These are phyloP conservation scores for Beauveria rudraprayagi DNA, from an alignment of 2,329 filamentous ascomycete genomes.

Conservation along the genomic window DNA sequence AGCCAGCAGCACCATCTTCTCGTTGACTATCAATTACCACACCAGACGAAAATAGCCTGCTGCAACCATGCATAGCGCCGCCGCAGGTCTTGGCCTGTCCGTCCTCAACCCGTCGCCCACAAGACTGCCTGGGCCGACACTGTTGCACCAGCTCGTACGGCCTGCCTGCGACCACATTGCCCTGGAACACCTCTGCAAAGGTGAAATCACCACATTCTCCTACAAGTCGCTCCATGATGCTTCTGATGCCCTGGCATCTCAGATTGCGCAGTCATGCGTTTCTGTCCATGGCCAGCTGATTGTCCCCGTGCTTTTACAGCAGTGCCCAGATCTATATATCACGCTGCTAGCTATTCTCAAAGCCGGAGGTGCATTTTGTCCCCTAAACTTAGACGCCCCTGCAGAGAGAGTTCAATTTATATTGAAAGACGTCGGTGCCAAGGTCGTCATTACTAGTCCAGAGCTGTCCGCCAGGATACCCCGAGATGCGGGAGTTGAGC, in stretches of 20 bases:
- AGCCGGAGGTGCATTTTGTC: conserved; percentile 78
- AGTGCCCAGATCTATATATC: conserved; percentile 71
- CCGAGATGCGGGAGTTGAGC: conserved; percentile 19
- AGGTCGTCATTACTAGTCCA: conserved; percentile 56
- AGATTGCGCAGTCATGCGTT: conserved; percentile 27
- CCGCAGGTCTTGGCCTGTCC: conserved; percentile 24
- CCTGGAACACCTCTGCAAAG: conserved; percentile 25
- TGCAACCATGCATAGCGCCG: conserved; percentile 18
- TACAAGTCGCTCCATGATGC: conserved; percentile 55
- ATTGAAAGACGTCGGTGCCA: conserved; percentile 64
- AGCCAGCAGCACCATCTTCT: background rate
- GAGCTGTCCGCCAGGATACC: conserved; percentile 36
- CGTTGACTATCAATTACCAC: background rate
- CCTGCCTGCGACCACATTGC: conserved; percentile 19
- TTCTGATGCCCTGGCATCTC: conserved; percentile 47
- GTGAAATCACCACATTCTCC: conserved; percentile 35
- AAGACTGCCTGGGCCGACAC: conserved; percentile 33
- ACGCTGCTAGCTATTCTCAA: conserved; percentile 70
- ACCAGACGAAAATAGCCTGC: conserved; percentile 1
- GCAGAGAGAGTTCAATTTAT: conserved; percentile 73
- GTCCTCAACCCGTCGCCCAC: conserved; percentile 38
- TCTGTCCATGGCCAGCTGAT: conserved; percentile 34
- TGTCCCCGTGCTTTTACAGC: conserved; percentile 69
- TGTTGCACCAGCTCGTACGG: conserved; percentile 55
- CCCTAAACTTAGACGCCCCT: conserved; percentile 71